Evolutionary conservation across 305 asterid genomes (phyloP).

Genomic region (Striga hermonthica): DNA sequence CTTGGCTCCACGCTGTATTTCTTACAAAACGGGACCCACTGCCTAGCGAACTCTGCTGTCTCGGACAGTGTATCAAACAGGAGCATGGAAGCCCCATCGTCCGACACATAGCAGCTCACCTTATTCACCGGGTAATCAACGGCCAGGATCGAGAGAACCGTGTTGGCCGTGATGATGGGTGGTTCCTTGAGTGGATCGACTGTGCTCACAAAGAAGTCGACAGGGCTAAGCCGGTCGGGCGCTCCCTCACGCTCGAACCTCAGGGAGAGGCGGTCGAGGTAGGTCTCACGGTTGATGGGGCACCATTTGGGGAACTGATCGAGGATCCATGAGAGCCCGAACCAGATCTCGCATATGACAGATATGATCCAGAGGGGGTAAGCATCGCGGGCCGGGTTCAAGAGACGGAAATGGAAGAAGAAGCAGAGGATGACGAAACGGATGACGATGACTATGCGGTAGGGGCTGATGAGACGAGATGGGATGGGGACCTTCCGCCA

Average conservation of each 20-base stretch:
- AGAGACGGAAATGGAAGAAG: constrained; percentile 76
- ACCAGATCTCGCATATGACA: constrained; percentile 84
- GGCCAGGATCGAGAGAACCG: constrained; percentile 67
- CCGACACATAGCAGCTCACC: constrained; percentile 79
- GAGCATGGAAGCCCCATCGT: constrained; percentile 87
- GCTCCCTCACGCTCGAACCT: constrained; percentile 76
- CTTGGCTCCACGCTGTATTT: constrained; percentile 72
- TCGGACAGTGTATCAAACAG: constrained; percentile 68
- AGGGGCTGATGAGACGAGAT: constrained; percentile 74
- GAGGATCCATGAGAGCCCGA: constrained; percentile 79
- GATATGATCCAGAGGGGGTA: constrained; percentile 75
- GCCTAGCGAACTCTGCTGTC: constrained; percentile 73
- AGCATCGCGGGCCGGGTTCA: constrained; percentile 69
- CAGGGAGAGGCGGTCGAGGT: constrained; percentile 69
- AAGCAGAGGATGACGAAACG: constrained; percentile 57
- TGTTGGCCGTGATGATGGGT: constrained; percentile 76
- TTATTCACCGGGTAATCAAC: constrained; percentile 78
- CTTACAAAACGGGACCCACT: constrained; percentile 89
- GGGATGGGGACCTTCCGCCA: constrained; percentile 81
- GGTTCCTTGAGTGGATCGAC: constrained; percentile 92
- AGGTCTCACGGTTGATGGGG: constrained; percentile 77
- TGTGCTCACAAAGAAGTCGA: constrained; percentile 67
- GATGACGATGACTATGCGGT: constrained; percentile 69
- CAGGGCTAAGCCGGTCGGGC: constrained; percentile 45
- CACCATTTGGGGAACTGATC: constrained; percentile 87